Conservation (phyloP, 495 filamentous ascomycete species). For the Amphirosellinia nigrospora region DNA sequence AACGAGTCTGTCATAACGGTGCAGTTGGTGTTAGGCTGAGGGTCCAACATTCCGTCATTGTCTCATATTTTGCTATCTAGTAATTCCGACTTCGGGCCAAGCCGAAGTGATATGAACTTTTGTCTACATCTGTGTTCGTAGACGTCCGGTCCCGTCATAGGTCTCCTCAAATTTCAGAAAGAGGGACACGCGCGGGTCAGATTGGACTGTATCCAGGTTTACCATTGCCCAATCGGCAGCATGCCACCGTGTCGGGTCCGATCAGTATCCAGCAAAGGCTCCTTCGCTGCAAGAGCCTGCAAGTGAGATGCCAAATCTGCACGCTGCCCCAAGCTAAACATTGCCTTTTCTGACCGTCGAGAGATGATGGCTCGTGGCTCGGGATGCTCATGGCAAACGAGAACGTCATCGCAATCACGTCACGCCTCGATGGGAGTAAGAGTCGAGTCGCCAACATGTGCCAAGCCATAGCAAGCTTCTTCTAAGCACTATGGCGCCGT, state of each 20-base stretch:
- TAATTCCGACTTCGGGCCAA: background rate
- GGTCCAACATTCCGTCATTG: background rate
- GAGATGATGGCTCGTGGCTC: slow-evolving; percentile 7
- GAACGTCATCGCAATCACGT: background rate
- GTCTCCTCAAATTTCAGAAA: background rate
- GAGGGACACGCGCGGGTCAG: background rate
- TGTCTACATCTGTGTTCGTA: background rate
- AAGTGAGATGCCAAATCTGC: slow-evolving; percentile 24
- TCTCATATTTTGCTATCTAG: background rate
- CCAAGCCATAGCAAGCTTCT: slow-evolving; percentile 8
- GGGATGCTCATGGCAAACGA: background rate
- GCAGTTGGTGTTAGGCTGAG: background rate
- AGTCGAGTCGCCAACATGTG: background rate
- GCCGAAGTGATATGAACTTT: background rate
- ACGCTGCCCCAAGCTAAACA: background rate
- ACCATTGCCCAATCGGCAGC: slow-evolving; percentile 21
- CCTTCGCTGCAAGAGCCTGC: slow-evolving; percentile 17
- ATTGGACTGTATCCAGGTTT: background rate
- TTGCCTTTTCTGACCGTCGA: background rate
- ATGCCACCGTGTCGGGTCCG: slow-evolving; percentile 23
- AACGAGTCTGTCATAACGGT: background rate
- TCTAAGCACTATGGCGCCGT: slow-evolving; percentile 22
- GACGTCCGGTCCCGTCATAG: background rate
- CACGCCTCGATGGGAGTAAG: background rate
- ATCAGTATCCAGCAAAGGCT: slow-evolving; percentile 9